A percentile compares a stretch with the other conserved stretches of the same genome.
These are phyloP conservation scores for Combretum micranthum DNA, from an alignment of 345 rosid genomes.

Conservation along the genomic window DNA sequence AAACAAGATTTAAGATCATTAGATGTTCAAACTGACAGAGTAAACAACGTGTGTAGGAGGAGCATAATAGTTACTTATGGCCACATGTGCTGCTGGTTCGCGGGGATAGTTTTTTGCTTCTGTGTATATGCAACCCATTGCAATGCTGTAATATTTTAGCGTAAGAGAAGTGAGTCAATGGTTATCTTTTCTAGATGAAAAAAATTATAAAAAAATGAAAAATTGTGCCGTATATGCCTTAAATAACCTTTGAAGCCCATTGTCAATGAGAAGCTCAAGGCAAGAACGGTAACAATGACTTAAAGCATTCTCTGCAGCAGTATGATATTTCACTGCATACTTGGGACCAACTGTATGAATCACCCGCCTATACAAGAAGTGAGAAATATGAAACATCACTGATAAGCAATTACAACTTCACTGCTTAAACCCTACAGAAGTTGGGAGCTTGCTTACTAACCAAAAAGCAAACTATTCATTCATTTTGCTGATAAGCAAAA, in stretches of 20 bases:
- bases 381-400: slow-evolving; percentile 4
- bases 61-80: slow-evolving; percentile 71
- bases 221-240: slow-evolving; percentile 6
- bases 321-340: slow-evolving; percentile 96
- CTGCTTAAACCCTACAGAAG: not conserved
- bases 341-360: slow-evolving; percentile 99
- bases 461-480: too few species aligned
- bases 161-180: slow-evolving; percentile 23
- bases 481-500: too few species aligned
- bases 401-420: slow-evolving; percentile 1
- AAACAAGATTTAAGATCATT: too few species aligned
- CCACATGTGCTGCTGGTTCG: slow-evolving; percentile 99
- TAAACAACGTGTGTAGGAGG: not conserved
- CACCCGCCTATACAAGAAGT: slow-evolving; percentile 46
- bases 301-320: slow-evolving; percentile 98
- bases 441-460: not conserved
- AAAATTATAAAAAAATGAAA: slow-evolving; percentile 4
- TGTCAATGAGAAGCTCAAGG: slow-evolving; percentile 89
- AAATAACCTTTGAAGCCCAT: slow-evolving; percentile 72
- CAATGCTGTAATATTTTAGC: slow-evolving; percentile 53
- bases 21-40: not conserved
- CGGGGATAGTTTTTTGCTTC: slow-evolving; percentile 96
- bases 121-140: slow-evolving; percentile 93
- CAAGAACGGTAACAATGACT: slow-evolving; percentile 97
- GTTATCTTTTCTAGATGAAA: slow-evolving; percentile 3